These are phyloP conservation scores for Tephrocybe sp. DNA, from an alignment of 768 basidiomycete genomes.

Conservation along the genomic window DNA sequence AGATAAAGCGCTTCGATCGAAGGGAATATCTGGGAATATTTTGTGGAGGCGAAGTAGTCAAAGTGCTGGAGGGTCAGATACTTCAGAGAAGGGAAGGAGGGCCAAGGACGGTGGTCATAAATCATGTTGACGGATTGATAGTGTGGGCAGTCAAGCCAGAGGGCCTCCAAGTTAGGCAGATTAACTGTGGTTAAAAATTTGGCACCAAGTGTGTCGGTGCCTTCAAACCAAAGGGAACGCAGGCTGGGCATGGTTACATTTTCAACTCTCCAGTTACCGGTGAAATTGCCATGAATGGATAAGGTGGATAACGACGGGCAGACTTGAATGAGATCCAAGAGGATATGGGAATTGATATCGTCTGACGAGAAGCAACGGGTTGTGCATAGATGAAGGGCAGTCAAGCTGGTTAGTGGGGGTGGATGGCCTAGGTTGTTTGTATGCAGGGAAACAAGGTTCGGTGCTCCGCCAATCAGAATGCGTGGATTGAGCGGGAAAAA, in stretches of 20 bases:
- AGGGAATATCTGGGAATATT: constrained; percentile 27
- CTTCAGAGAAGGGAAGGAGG: constrained; percentile 30
- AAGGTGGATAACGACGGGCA: constrained; percentile 27
- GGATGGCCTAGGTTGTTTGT: constrained; percentile 19
- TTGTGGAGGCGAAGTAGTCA: constrained; percentile 18
- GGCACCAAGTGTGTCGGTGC: constrained; percentile 22
- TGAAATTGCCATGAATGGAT: constrained; percentile 27
- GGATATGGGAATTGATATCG: constrained; percentile 2
- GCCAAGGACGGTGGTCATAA: neutral
- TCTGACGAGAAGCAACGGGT: constrained; percentile 6
- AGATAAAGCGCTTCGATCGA: constrained; percentile 32
- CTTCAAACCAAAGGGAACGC: constrained; percentile 28
- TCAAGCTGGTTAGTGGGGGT: constrained; percentile 29
- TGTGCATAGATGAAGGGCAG: constrained; percentile 29
- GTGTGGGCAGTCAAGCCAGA: constrained; percentile 33
- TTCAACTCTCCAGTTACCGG: constrained; percentile 19
- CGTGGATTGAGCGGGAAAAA: neutral
- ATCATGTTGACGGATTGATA: constrained; percentile 13
- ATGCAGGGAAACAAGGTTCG: constrained; percentile 7
- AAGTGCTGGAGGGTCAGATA: constrained; percentile 32
- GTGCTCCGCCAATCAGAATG: constrained; percentile 14
- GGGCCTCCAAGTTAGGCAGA: constrained; percentile 31
- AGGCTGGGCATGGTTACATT: constrained; percentile 22
- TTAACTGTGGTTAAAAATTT: constrained; percentile 27
- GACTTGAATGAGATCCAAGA: constrained; percentile 10